These are phyloP conservation scores for Trametes polyzona DNA, from an alignment of 1,284 basidiomycete species.

Conservation along the genomic window DNA sequence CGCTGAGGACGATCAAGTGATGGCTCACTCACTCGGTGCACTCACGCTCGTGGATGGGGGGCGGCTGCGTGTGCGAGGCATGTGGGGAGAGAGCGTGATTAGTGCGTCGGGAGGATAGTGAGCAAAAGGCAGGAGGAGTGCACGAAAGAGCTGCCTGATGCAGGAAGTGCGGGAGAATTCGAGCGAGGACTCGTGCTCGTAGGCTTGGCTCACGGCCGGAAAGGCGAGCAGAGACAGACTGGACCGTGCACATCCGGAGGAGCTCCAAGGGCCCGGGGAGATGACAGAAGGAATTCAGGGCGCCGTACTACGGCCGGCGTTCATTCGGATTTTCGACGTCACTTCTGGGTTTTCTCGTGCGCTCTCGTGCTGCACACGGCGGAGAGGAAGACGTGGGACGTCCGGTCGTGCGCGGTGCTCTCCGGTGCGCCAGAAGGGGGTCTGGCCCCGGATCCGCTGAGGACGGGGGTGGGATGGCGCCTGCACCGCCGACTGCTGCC, in stretches of 20 bases:
- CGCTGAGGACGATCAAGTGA: constrained; percentile 17
- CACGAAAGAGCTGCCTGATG: constrained; percentile 13
- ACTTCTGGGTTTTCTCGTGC: background rate
- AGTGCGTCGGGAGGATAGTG: background rate
- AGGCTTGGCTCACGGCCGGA: too few species aligned
- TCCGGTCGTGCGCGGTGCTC: background rate
- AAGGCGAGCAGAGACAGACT: background rate
- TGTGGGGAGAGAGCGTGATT: constrained; percentile 8
- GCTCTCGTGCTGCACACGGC: background rate
- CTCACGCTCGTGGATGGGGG: background rate
- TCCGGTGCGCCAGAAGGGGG: background rate
- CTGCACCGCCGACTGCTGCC: constrained; percentile 8
- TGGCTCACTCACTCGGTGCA: constrained; percentile 6
- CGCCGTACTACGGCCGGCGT: constrained; percentile 14
- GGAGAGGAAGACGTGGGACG: constrained; percentile 16
- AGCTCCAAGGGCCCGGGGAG: constrained; percentile 9
- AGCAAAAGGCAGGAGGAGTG: background rate
- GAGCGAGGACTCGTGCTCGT: background rate
- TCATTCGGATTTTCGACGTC: constrained; percentile 22
- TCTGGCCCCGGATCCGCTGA: constrained; percentile 14
- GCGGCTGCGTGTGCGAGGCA: constrained; percentile 1
- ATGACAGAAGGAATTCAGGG: constrained; percentile 8
- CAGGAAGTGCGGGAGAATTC: constrained; percentile 9
- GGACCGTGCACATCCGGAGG: constrained; percentile 7
- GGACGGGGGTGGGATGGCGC: constrained; percentile 11